phyloP scores from a whole-genome alignment of 2,329 filamentous ascomycete species.

The Fusarium sp. region DNA sequence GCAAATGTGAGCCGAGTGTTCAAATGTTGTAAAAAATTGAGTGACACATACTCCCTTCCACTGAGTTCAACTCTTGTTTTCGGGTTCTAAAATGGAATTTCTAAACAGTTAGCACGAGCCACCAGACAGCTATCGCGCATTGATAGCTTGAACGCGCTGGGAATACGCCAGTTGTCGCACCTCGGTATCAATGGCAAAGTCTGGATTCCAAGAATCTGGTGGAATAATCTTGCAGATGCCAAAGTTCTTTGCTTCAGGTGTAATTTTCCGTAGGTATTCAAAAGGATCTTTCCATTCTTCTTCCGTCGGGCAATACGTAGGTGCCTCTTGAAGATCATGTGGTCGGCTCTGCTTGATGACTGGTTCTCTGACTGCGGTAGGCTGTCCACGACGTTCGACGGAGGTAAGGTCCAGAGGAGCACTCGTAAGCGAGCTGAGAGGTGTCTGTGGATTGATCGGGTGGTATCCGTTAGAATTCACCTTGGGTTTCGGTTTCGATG shows the following conservation, averaged over 20 bases:
- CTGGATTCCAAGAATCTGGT: conserved; percentile 91
- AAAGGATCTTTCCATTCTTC: conserved; percentile 97
- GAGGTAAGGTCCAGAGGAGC: conserved; percentile 83
- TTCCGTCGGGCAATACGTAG: conserved; percentile 88
- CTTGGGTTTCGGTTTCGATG: conserved; percentile 64
- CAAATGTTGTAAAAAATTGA: conserved; percentile 1
- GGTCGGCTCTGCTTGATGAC: conserved; percentile 82
- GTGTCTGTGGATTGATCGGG: conserved; percentile 62
- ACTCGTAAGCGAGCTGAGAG: conserved; percentile 68
- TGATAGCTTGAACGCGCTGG: conserved; percentile 20
- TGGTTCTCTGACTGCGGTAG: conserved; percentile 79
- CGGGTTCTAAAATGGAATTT: conserved; percentile 97
- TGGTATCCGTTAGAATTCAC: conserved; percentile 67
- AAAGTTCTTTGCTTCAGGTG: conserved; percentile 85
- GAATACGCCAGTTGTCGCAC: conserved; percentile 59
- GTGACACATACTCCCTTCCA: conserved; percentile 87
- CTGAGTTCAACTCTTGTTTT: conserved; percentile 96
- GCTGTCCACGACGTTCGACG: conserved; percentile 90
- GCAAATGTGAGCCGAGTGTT: conserved; percentile 51
- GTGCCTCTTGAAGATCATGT: conserved; percentile 88
- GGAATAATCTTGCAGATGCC: conserved; percentile 97
- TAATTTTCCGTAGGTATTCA: conserved; percentile 92
- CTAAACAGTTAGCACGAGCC: conserved; percentile 59
- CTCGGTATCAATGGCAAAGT: conserved; percentile 97
- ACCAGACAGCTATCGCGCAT: conserved; percentile 6